These are phyloP conservation scores for Naganishia onofrii DNA, from an alignment of 768 basidiomycete genomes.

Conservation along the genomic window DNA sequence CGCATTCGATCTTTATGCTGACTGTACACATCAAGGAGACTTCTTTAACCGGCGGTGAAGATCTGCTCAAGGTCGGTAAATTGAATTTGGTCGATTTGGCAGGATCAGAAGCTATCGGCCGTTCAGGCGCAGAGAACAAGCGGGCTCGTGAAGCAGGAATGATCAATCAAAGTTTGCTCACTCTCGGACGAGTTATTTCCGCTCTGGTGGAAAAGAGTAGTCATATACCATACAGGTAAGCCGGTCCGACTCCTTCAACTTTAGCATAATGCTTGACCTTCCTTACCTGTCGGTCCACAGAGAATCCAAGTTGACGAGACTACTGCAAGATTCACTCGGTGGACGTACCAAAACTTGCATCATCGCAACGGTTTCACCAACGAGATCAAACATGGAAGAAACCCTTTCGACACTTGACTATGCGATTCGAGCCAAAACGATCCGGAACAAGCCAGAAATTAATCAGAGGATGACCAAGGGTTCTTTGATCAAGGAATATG, in stretches of 20 bases:
- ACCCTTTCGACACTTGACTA: slow-evolving; percentile 97
- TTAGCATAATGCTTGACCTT: neutral
- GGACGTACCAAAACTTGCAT: slow-evolving; percentile 97
- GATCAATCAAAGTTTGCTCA: slow-evolving; percentile 95
- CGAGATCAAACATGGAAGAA: slow-evolving; percentile 90
- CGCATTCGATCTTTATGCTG: slow-evolving; percentile 96
- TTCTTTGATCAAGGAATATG: slow-evolving; percentile 86
- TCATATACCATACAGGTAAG: slow-evolving; percentile 88
- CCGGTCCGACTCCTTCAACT: slow-evolving; percentile 3
- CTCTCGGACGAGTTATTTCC: slow-evolving; percentile 95
- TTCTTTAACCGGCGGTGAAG: slow-evolving; percentile 64
- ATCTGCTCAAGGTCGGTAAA: slow-evolving; percentile 87
- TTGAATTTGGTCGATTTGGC: slow-evolving; percentile 96
- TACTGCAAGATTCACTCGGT: slow-evolving; percentile 97
- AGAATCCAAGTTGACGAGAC: slow-evolving; percentile 94
- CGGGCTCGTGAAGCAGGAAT: slow-evolving; percentile 94
- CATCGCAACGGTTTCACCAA: slow-evolving; percentile 92
- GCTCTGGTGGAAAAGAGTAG: slow-evolving; percentile 85
- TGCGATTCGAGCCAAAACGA: slow-evolving; percentile 89
- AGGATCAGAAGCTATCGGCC: slow-evolving; percentile 94
- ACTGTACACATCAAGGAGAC: slow-evolving; percentile 88
- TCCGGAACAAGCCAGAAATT: slow-evolving; percentile 89
- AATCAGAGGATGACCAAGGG: slow-evolving; percentile 93
- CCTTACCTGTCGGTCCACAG: slow-evolving; percentile 17
- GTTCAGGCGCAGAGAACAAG: slow-evolving; percentile 91